phyloP scores from a whole-genome alignment of 805 yeast genomes.

The Yamadazyma akitaensis region DNA sequence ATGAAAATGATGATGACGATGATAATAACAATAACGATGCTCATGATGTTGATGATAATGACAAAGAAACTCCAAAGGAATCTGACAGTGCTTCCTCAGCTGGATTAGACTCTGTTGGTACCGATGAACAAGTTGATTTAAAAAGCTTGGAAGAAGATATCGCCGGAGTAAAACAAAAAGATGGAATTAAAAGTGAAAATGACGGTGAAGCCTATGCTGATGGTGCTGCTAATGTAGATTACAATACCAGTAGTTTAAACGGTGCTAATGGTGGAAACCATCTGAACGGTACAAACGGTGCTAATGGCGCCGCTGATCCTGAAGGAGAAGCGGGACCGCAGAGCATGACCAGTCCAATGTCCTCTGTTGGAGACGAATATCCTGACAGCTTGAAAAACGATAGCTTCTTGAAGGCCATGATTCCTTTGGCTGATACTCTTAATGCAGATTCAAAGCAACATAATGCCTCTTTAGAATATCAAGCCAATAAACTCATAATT shows the following conservation, averaged over 20 bases:
- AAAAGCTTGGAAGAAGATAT: background rate
- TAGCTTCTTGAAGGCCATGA: slow-evolving; percentile 71
- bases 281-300: background rate
- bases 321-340: background rate
- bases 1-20: slow-evolving; percentile 10
- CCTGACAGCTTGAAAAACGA: slow-evolving; percentile 19
- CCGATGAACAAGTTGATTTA: background rate
- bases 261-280: background rate
- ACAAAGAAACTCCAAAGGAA: background rate
- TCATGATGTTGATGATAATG: background rate
- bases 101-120: background rate
- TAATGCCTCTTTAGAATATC: slow-evolving; percentile 69
- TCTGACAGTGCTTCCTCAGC: background rate
- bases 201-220: background rate
- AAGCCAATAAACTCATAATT: slow-evolving; percentile 59
- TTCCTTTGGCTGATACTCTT: slow-evolving; percentile 87
- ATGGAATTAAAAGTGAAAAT: background rate
- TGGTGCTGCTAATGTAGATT: background rate
- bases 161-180: background rate
- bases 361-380: slow-evolving; percentile 12
- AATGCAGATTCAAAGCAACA: slow-evolving; percentile 77
- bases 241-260: no score
- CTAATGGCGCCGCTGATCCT: background rate
- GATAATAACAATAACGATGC: background rate
- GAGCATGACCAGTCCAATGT: background rate